Conservation (phyloP, 2,329 filamentous ascomycete genomes). For the Pseudocercospora fijiensis region DNA sequence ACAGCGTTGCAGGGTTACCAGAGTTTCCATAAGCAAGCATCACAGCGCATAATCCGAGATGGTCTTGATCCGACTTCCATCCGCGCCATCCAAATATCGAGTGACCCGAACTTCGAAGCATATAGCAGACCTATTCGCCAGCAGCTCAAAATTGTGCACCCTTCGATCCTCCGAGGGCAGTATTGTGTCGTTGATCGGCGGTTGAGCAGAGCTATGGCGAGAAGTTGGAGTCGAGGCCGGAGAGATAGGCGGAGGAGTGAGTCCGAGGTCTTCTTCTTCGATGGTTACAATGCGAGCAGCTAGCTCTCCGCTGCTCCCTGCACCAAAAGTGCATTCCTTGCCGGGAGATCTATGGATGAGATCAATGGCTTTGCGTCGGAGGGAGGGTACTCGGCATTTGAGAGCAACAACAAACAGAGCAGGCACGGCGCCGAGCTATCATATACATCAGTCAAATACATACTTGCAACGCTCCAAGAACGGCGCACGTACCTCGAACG, state of each 20-base stretch:
- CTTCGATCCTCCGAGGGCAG: slow-evolving; percentile 19
- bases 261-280: slow-evolving; percentile 29
- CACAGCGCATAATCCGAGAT: slow-evolving; percentile 23
- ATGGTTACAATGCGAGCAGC: slow-evolving; percentile 24
- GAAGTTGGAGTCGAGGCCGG: not conserved
- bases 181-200: slow-evolving; percentile 14
- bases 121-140: slow-evolving; percentile 15
- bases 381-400: slow-evolving; percentile 29
- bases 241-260: slow-evolving; percentile 14
- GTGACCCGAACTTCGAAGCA: slow-evolving; percentile 21
- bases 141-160: slow-evolving; percentile 22
- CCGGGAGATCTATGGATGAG: slow-evolving; percentile 24
- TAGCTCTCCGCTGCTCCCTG: slow-evolving; percentile 20
- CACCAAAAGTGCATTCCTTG: slow-evolving; percentile 31
- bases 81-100: slow-evolving; percentile 11
- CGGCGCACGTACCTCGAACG: slow-evolving; percentile 25
- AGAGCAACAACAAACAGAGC: slow-evolving; percentile 29
- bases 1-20: not conserved
- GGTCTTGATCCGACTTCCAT: slow-evolving; percentile 6
- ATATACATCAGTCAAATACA: not conserved
- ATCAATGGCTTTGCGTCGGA: slow-evolving; percentile 27
- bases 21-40: not conserved
- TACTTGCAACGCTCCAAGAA: not conserved
- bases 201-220: not conserved
- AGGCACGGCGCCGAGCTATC: slow-evolving; percentile 21